Percentiles rank a stretch among this genome's conserved stretches.
These are phyloP conservation scores for Penicillium digitatum DNA, from an alignment of 2,329 filamentous ascomycete genomes.

Conservation along the genomic window DNA sequence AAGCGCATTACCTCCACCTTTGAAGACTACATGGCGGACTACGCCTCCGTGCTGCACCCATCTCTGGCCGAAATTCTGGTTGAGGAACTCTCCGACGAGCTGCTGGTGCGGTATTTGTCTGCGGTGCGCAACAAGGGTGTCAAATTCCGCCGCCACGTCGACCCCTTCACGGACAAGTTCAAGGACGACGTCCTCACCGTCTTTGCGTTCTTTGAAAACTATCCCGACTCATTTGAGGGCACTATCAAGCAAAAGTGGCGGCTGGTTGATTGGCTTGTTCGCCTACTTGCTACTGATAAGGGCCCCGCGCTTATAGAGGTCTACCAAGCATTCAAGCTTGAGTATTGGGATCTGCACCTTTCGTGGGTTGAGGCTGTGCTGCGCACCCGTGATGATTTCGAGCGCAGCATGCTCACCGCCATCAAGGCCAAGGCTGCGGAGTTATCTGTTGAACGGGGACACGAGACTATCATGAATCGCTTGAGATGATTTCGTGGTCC, in stretches of 20 bases:
- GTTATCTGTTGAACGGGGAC: conserved; percentile 71
- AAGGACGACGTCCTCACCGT: conserved; percentile 87
- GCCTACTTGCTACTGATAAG: conserved; percentile 70
- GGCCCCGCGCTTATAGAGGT: conserved; percentile 68
- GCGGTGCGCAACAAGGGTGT: conserved; percentile 84
- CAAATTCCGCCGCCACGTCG: conserved; percentile 72
- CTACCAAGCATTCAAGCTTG: conserved; percentile 76
- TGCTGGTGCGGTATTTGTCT: conserved; percentile 79
- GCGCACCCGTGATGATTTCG: conserved; percentile 85
- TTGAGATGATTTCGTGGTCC: conserved; percentile 57
- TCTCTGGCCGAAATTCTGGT: conserved; percentile 86
- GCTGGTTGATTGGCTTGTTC: conserved; percentile 78
- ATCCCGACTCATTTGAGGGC: conserved; percentile 65
- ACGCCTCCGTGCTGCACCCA: conserved; percentile 76
- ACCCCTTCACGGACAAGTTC: conserved; percentile 89
- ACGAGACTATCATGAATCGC: conserved; percentile 92
- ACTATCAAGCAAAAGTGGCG: conserved; percentile 89
- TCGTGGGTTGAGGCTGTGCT: conserved; percentile 94
- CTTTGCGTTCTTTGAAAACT: conserved; percentile 79
- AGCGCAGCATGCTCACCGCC: conserved; percentile 78
- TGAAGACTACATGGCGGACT: conserved; percentile 90
- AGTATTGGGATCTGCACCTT: conserved; percentile 92
- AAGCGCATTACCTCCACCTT: conserved; percentile 92
- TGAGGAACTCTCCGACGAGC: conserved; percentile 87
- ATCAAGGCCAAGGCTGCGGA: conserved; percentile 87